Conservation (phyloP, 1,284 basidiomycete species). For the Chalciporus sp. region DNA sequence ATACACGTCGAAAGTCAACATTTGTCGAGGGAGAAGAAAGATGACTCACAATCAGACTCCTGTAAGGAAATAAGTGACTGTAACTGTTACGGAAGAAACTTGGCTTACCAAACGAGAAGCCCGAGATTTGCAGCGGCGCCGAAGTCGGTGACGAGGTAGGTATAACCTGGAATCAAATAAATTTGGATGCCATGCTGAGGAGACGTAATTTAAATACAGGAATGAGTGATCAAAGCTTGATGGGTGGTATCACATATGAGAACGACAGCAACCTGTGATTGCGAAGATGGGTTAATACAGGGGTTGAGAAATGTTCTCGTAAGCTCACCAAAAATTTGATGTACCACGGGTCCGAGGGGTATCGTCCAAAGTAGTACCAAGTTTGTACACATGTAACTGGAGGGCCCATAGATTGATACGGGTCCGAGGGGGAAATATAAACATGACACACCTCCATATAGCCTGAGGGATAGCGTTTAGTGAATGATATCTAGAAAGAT, state of each 20-base stretch:
- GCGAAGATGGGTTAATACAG: neutral
- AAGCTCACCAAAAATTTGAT: slow-evolving; percentile 44
- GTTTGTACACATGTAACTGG: slow-evolving; percentile 58
- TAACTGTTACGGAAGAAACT: neutral
- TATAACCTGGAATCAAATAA: slow-evolving; percentile 46
- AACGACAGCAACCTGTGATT: slow-evolving; percentile 45
- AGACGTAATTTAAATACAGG: slow-evolving; percentile 35
- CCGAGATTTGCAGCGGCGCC: slow-evolving; percentile 38
- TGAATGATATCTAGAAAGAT: neutral
- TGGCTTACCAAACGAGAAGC: slow-evolving; percentile 48
- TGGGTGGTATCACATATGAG: slow-evolving; percentile 56
- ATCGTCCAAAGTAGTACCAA: slow-evolving; percentile 54
- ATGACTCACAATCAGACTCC: slow-evolving; percentile 49
- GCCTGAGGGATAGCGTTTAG: slow-evolving; percentile 30
- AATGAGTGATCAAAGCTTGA: slow-evolving; percentile 57
- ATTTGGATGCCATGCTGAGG: neutral
- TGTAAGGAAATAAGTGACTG: slow-evolving; percentile 21
- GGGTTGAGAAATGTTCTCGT: neutral
- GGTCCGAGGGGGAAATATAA: neutral
- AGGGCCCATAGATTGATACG: neutral
- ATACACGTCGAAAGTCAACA: slow-evolving; percentile 5
- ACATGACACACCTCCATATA: slow-evolving; percentile 51
- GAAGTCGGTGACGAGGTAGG: slow-evolving; percentile 54
- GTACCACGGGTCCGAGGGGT: slow-evolving; percentile 51
- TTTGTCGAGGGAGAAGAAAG: neutral